Conservation (phyloP, 2,329 filamentous ascomycete species). For the Huntiella bhutanensis region DNA sequence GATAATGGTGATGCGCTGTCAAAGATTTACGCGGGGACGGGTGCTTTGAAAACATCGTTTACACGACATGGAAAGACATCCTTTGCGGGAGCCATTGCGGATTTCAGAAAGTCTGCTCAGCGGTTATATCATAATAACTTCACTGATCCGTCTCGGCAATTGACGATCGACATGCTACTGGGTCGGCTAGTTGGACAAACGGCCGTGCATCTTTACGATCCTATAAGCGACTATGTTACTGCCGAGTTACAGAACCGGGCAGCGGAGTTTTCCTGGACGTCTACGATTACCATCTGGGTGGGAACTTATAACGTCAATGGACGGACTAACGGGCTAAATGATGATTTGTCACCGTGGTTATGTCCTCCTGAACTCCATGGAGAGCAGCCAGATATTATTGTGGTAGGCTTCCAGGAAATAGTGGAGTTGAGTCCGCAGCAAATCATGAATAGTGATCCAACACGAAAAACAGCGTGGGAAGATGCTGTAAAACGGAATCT, state of each 20-base stretch:
- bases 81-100: slow-evolving; percentile 78
- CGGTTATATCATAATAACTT: slow-evolving; percentile 97
- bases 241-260: slow-evolving; percentile 50
- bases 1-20: slow-evolving; percentile 91
- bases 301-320: slow-evolving; percentile 95
- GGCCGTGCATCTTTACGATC: slow-evolving; percentile 76
- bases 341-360: slow-evolving; percentile 74
- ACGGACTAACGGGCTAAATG: slow-evolving; percentile 53
- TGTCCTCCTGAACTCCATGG: slow-evolving; percentile 41
- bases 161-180: slow-evolving; percentile 83
- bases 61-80: slow-evolving; percentile 94
- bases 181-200: slow-evolving; percentile 68
- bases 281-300: slow-evolving; percentile 56
- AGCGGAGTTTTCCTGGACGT: slow-evolving; percentile 55
- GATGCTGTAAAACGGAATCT: slow-evolving; percentile 56
- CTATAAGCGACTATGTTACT: slow-evolving; percentile 79
- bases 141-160: slow-evolving; percentile 77
- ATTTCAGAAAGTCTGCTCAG: slow-evolving; percentile 84
- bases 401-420: slow-evolving; percentile 91
- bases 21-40: slow-evolving; percentile 90
- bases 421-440: slow-evolving; percentile 96
- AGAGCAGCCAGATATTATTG: slow-evolving; percentile 65
- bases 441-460: slow-evolving; percentile 95
- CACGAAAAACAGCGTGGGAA: slow-evolving; percentile 73
- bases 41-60: slow-evolving; percentile 86